Base-by-base conservation (phyloP, 1,284 basidiomycete species). In the Pterulicium gracile region DNA sequence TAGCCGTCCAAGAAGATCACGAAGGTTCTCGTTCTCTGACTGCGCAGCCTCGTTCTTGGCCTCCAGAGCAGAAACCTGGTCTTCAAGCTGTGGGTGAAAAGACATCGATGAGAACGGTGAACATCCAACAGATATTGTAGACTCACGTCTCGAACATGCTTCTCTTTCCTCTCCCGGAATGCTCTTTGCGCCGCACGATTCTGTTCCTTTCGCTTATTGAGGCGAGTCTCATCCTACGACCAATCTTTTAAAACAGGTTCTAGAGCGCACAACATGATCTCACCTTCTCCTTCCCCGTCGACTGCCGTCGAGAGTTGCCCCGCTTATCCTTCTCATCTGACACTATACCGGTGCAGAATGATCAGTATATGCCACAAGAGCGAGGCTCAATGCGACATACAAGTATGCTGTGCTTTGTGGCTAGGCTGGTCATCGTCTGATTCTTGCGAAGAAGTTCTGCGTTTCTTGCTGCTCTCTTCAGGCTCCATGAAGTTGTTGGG, bases 101-200 rank as follows among this genome's bases (percentile, higher is more conserved):
- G n/a, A n/a, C 27, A 32, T 32, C n/a, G 24, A 49, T 21, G 35
- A 41, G 46, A 42, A 45, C 22, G 50, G 44, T 41, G 43, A 46
- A 49, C 50, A 53, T n/a, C n/a, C 21, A 50, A 49, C 44, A 52
- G 47, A 21, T 41, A 55, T 49, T 47, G 44, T 49, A 15, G 45
- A 73, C 84, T 67, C 57, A 89, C 88, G 57, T 90, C 88, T 60
- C 85, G 85, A 50, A 90, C 88, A 63, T 90, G 88, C 56, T 86
- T 88, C 64, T 91, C 87, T 65, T 90, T 90, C 47, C 88, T 76
- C 60, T 90, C 87, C 43, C 87, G 71, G 65, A 90, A 91, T 0
- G 88, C 88, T 46, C 87, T 75, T 59, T 91, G 88, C 10, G 87
- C 87, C 1, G 88, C 88, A 43, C 87, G 72, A 54, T 91, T 91